These are phyloP conservation scores for Solanum habrochaites DNA, from an alignment of 257 asterid genomes.

Conservation along the genomic window DNA sequence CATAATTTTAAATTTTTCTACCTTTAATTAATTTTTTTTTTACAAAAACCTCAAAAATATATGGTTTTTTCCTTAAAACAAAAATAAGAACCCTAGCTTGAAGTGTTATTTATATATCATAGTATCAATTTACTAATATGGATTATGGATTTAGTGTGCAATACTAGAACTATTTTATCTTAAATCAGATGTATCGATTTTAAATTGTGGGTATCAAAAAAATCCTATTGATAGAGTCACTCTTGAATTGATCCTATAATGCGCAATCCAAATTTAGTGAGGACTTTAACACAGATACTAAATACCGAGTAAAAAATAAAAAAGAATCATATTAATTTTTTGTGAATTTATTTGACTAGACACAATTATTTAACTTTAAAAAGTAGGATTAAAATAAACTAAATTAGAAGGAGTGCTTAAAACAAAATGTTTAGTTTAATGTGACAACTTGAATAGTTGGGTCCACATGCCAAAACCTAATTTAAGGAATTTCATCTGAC, in stretches of 20 bases:
- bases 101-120: neutral
- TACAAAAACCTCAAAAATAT: no score
- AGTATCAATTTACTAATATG: neutral
- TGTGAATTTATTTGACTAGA: neutral
- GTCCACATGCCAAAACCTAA: conserved; percentile 26
- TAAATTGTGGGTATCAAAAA: fast-evolving
- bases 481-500: neutral
- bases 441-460: conserved; percentile 20
- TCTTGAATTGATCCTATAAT: no score
- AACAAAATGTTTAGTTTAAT: neutral
- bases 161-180: neutral
- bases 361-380: neutral
- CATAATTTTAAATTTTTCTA: no score
- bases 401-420: neutral
- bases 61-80: neutral
- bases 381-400: neutral
- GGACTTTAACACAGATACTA: fast-evolving
- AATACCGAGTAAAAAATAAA: no score
- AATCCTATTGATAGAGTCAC: neutral
- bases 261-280: no score
- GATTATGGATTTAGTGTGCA: neutral
- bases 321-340: neutral
- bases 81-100: neutral
- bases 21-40: no score
- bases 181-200: neutral